Percentiles rank a stretch among this genome's conserved stretches.
phyloP scores from a whole-genome alignment of 2,329 filamentous ascomycete genomes.

The Aaosphaeria pasadenensis region DNA sequence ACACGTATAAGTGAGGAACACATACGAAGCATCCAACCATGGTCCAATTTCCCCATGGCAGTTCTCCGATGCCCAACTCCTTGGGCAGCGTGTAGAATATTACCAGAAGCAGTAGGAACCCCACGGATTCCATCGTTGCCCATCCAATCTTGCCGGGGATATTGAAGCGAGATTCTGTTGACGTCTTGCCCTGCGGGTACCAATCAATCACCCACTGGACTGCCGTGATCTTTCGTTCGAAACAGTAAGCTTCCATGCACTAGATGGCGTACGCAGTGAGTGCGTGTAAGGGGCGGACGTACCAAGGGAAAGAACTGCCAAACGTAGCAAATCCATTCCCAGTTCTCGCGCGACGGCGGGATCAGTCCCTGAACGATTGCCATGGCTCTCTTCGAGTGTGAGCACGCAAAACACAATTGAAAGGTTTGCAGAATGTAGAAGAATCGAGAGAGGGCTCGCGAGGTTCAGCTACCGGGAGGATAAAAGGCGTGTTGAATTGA shows the following conservation, averaged over 20 bases:
- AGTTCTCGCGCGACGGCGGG: conserved; percentile 51
- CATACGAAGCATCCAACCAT: conserved; percentile 65
- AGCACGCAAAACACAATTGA: no score
- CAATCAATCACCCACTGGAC: conserved; percentile 71
- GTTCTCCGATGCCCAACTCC: conserved; percentile 51
- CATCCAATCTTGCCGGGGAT: conserved; percentile 85
- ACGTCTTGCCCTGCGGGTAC: conserved; percentile 94
- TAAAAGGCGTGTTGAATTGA: no score
- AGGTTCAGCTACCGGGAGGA: no score
- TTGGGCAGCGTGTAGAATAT: conserved; percentile 67
- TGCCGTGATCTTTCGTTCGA: conserved; percentile 59
- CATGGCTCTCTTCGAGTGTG: conserved; percentile 22
- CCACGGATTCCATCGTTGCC: conserved; percentile 83
- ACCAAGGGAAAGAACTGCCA: conserved; percentile 54
- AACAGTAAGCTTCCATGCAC: neutral
- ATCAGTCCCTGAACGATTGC: conserved; percentile 43
- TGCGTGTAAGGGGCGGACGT: conserved; percentile 11
- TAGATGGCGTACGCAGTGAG: neutral
- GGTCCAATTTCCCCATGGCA: conserved; percentile 77
- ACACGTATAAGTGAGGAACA: conserved; percentile 5
- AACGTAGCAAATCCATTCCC: conserved; percentile 43
- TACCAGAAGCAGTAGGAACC: conserved; percentile 75
- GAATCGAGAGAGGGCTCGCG: no score
- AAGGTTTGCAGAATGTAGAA: no score
- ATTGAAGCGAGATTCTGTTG: conserved; percentile 70